These are phyloP conservation scores for Macrocybe gigantea DNA, from an alignment of 768 basidiomycete species.

Conservation along the genomic window DNA sequence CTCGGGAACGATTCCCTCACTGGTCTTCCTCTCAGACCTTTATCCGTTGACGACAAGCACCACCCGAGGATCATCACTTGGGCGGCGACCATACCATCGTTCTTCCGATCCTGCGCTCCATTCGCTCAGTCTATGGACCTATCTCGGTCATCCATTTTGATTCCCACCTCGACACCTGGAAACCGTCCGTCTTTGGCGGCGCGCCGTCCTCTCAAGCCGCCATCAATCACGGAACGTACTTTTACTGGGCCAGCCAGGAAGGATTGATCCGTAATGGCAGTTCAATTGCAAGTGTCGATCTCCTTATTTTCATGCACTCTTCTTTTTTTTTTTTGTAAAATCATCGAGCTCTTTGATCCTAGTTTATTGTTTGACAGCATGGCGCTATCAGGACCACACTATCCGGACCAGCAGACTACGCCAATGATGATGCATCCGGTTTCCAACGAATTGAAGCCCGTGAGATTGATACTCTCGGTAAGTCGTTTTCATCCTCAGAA, in stretches of 20 bases:
- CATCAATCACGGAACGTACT: slow-evolving; percentile 87
- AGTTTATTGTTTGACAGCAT: slow-evolving; percentile 62
- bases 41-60: slow-evolving; percentile 63
- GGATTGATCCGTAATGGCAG: slow-evolving; percentile 73
- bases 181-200: slow-evolving; percentile 68
- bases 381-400: slow-evolving; percentile 85
- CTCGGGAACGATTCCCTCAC: slow-evolving; percentile 59
- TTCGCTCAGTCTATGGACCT: slow-evolving; percentile 71
- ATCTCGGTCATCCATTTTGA: slow-evolving; percentile 87
- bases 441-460: slow-evolving; percentile 81
- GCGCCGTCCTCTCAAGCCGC: slow-evolving; percentile 67
- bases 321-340: slow-evolving; percentile 8
- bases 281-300: slow-evolving; percentile 73
- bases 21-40: slow-evolving; percentile 48
- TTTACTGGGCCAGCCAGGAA: slow-evolving; percentile 83
- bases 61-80: slow-evolving; percentile 79
- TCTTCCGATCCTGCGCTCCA: slow-evolving; percentile 54
- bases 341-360: slow-evolving; percentile 57
- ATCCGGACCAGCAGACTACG: slow-evolving; percentile 71
- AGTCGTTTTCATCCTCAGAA: background rate
- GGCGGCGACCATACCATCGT: slow-evolving; percentile 89
- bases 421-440: slow-evolving; percentile 71
- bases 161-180: slow-evolving; percentile 78
- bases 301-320: slow-evolving; percentile 13
- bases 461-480: slow-evolving; percentile 79